These are phyloP conservation scores for Fraxinus ornus DNA, from an alignment of 305 asterid species.

Conservation along the genomic window DNA sequence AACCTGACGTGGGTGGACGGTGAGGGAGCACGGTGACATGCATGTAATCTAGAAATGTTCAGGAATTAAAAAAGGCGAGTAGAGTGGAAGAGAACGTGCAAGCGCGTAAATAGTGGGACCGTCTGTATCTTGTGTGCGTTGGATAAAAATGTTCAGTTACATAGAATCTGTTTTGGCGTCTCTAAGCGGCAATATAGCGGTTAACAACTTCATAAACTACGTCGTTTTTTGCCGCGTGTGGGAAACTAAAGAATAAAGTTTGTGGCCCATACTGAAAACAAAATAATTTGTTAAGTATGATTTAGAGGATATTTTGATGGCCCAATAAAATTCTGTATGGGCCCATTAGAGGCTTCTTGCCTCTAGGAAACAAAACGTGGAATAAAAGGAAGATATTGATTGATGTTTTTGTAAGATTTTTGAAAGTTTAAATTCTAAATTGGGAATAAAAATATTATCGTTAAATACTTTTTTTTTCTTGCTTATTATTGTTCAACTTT, in stretches of 20 bases:
- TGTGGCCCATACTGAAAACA: conserved; percentile 23
- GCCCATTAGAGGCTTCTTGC: not conserved
- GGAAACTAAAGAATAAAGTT: conserved; percentile 11
- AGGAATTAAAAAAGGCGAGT: conserved; percentile 18
- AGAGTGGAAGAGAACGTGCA: conserved; percentile 48
- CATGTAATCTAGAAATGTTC: not conserved
- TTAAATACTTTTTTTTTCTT: too few relatives aligned
- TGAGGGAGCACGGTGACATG: not conserved
- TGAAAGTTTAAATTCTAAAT: too few relatives aligned
- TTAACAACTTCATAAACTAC: conserved; percentile 8
- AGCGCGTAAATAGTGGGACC: conserved; percentile 41
- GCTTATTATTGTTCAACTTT: too few relatives aligned
- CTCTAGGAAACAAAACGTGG: not conserved
- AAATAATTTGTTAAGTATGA: not conserved
- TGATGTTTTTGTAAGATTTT: not conserved
- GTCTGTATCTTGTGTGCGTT: conserved; percentile 30
- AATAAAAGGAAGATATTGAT: not conserved
- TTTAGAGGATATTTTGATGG: conserved; percentile 17
- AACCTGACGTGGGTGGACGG: not conserved
- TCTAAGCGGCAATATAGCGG: conserved; percentile 22
- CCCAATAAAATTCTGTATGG: conserved; percentile 12
- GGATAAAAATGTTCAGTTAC: conserved; percentile 24
- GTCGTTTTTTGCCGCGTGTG: conserved; percentile 21
- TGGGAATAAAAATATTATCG: too few relatives aligned
- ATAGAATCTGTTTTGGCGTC: conserved; percentile 44